Evolutionary conservation across 345 rosid species (phyloP).

Genomic region (Euclidium syriacum): DNA sequence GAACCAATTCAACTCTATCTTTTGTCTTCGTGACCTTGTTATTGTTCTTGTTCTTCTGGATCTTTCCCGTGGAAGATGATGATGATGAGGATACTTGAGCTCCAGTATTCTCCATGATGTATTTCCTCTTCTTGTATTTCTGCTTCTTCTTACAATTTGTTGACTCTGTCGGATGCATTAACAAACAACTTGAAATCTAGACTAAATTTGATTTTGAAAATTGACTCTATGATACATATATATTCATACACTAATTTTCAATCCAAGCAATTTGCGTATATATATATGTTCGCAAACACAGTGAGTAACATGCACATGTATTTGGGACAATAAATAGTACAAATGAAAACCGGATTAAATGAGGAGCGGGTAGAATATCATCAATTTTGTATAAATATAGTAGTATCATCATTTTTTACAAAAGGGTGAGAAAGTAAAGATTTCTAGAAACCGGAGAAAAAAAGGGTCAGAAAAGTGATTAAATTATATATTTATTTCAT

Average conservation of each 20-base stretch:
- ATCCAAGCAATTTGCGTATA: no score
- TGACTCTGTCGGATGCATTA: conserved; percentile 24
- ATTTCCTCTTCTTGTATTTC: conserved; percentile 22
- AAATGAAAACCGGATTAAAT: no score
- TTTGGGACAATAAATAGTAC: no score
- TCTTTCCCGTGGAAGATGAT: conserved; percentile 10
- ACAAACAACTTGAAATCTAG: conserved; percentile 6
- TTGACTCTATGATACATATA: background rate
- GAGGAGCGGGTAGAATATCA: no score
- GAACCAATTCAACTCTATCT: conserved; percentile 29
- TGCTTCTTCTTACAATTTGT: conserved; percentile 20
- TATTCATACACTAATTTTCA: background rate
- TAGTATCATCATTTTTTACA: no score
- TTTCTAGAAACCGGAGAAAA: background rate
- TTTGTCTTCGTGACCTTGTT: conserved; percentile 14
- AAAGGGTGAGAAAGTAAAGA: background rate
- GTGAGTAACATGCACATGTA: no score
- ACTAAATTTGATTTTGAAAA: background rate
- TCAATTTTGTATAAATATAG: no score
- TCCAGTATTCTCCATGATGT: background rate
- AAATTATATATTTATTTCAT: background rate
- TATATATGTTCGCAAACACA: no score
- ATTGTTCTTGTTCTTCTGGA: background rate
- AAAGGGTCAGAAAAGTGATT: background rate
- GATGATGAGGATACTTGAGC: background rate